A percentile compares a stretch with the other conserved stretches of the same genome.
phyloP scores from a whole-genome alignment of 495 filamentous ascomycete genomes.

The Talaromyces nanjingensis region DNA sequence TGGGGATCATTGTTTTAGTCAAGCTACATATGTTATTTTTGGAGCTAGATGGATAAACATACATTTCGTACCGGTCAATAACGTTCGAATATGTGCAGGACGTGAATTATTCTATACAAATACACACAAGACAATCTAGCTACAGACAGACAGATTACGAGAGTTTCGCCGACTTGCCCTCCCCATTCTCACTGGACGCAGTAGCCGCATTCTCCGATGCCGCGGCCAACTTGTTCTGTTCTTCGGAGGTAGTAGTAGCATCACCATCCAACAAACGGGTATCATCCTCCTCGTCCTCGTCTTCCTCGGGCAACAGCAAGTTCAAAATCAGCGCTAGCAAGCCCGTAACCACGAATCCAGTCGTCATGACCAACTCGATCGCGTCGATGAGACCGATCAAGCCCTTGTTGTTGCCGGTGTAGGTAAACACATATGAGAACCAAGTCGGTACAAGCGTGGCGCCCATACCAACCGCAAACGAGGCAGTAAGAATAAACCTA shows the following conservation, averaged over 20 bases:
- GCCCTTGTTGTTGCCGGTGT: slow-evolving; percentile 58
- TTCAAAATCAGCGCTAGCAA: slow-evolving; percentile 69
- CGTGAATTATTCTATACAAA: neutral
- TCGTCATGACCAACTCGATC: slow-evolving; percentile 73
- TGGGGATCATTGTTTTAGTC: too few species aligned
- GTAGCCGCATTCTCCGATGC: neutral
- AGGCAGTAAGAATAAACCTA: slow-evolving; percentile 79
- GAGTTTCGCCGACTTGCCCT: neutral
- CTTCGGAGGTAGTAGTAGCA: slow-evolving; percentile 14
- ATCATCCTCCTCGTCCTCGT: slow-evolving; percentile 45
- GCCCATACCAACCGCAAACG: slow-evolving; percentile 68
- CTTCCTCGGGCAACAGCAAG: slow-evolving; percentile 62
- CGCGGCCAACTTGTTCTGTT: slow-evolving; percentile 15
- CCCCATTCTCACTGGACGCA: neutral
- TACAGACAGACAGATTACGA: neutral
- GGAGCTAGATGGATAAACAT: neutral
- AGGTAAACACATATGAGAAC: slow-evolving; percentile 72
- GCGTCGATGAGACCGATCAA: slow-evolving; percentile 78
- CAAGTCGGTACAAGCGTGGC: slow-evolving; percentile 77
- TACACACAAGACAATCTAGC: neutral
- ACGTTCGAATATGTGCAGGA: neutral
- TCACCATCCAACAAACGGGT: slow-evolving; percentile 2
- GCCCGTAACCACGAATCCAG: slow-evolving; percentile 57
- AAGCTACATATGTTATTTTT: neutral
- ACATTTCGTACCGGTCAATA: neutral